Evolutionary conservation across 2,329 filamentous ascomycete species (phyloP).

Genomic region (Trichoderma polysporum): DNA sequence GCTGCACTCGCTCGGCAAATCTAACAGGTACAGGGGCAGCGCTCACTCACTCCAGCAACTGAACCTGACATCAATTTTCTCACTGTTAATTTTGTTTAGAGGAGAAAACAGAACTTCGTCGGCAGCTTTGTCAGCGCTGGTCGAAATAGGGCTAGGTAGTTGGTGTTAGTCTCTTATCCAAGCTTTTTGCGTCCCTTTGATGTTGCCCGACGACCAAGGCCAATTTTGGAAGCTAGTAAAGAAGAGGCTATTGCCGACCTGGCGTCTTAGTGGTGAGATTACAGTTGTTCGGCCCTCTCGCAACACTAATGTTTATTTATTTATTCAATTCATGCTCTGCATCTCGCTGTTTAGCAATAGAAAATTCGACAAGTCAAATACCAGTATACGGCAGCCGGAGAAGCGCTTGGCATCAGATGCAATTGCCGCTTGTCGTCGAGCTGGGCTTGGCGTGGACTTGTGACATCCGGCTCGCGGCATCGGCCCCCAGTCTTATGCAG

Average conservation of each 20-base stretch:
- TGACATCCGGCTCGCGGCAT: background rate
- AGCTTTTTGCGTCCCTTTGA: background rate
- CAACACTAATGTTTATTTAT: background rate
- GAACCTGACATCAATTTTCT: background rate
- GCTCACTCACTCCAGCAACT: background rate
- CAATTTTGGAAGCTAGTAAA: background rate
- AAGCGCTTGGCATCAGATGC: background rate
- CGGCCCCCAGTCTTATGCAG: background rate
- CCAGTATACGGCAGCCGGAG: background rate
- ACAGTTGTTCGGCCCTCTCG: background rate
- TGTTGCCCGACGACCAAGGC: background rate
- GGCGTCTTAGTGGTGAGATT: background rate
- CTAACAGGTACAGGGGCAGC: background rate
- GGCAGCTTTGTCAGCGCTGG: background rate
- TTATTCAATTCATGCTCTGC: background rate
- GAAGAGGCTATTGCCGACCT: background rate
- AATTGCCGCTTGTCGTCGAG: background rate
- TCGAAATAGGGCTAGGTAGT: background rate
- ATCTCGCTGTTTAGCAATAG: background rate
- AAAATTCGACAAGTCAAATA: background rate
- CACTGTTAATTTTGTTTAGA: background rate
- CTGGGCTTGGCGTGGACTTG: background rate
- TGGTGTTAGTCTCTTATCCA: background rate
- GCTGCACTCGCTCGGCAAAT: background rate
- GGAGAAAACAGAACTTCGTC: background rate